These are phyloP conservation scores for Cocos nucifera DNA, from an alignment of 176 grass and related monocot species.

Conservation along the genomic window DNA sequence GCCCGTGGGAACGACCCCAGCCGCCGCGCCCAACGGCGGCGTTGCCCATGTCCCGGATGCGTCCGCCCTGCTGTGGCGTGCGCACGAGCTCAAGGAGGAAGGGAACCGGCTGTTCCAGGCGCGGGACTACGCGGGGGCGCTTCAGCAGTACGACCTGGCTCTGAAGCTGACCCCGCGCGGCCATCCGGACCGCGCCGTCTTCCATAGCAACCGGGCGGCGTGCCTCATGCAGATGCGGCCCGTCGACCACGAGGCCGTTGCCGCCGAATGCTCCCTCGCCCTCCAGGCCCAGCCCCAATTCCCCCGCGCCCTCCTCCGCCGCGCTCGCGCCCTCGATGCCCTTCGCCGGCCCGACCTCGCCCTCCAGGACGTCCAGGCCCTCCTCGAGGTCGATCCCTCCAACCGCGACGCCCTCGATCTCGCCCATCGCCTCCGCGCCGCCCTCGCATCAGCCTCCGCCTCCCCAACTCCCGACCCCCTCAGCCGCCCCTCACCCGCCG, in stretches of 20 bases:
- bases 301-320: conserved; percentile 83
- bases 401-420: conserved; percentile 64
- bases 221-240: conserved; percentile 95
- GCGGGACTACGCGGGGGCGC: conserved; percentile 62
- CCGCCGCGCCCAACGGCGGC: conserved; percentile 8
- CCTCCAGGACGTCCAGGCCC: conserved; percentile 62
- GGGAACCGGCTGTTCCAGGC: conserved; percentile 93
- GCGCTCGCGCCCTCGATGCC: conserved; percentile 74
- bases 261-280: conserved; percentile 79
- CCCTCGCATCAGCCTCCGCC: conserved; percentile 5
- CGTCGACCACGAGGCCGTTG: conserved; percentile 70
- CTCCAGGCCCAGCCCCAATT: conserved; percentile 81
- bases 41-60: conserved; percentile 17
- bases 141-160: conserved; percentile 86
- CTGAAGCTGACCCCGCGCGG: conserved; percentile 59
- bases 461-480: conserved; percentile 18
- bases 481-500: conserved; percentile 50
- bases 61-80: conserved; percentile 46
- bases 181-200: conserved; percentile 79
- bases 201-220: conserved; percentile 93
- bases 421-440: conserved; percentile 29
- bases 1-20: conserved; percentile 1
- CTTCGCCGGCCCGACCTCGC: conserved; percentile 75
- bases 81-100: conserved; percentile 91
- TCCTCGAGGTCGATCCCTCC: conserved; percentile 57